Conservation (phyloP, 306 rosid genomes). For the Dicorynia guianensis region DNA sequence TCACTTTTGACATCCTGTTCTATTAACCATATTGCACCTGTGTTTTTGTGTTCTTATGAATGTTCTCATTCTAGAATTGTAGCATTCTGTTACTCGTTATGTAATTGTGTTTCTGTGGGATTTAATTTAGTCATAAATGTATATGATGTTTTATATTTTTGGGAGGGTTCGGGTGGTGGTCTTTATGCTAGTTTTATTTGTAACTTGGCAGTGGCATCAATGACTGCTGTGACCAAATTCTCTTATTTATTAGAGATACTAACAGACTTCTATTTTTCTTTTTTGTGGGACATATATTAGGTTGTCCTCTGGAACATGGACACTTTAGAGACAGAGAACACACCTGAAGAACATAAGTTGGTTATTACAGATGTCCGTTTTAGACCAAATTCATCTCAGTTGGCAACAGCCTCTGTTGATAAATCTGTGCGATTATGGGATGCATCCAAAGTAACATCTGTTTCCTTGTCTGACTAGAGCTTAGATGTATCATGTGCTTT, state of each 20-base stretch:
- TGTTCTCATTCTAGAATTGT: constrained; percentile 15
- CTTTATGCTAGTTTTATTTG: background rate
- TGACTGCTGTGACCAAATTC: constrained; percentile 3
- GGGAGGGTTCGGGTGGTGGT: constrained; percentile 5
- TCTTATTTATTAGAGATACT: constrained; percentile 26
- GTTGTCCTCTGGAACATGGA: constrained; percentile 64
- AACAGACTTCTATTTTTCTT: constrained; percentile 23
- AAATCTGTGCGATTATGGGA: constrained; percentile 69
- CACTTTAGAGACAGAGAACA: constrained; percentile 47
- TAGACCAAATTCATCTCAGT: constrained; percentile 65
- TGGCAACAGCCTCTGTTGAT: constrained; percentile 60
- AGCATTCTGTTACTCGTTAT: constrained; percentile 10
- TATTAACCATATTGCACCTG: background rate
- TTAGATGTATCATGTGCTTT: background rate
- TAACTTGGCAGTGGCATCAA: constrained; percentile 4
- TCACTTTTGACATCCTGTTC: constrained; percentile 19
- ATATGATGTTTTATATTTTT: constrained; percentile 8
- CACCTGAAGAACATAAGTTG: constrained; percentile 57
- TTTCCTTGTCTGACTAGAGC: constrained; percentile 31
- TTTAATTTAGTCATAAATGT: constrained; percentile 21
- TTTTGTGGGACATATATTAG: constrained; percentile 39
- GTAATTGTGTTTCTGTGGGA: constrained; percentile 11
- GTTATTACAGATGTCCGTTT: constrained; percentile 61
- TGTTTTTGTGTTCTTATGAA: constrained; percentile 25
- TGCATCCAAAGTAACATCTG: constrained; percentile 50